Percentiles rank a stretch among this genome's conserved stretches.
Conservation (phyloP, 2,329 filamentous ascomycete species). For the Calonectria ilicicola region DNA sequence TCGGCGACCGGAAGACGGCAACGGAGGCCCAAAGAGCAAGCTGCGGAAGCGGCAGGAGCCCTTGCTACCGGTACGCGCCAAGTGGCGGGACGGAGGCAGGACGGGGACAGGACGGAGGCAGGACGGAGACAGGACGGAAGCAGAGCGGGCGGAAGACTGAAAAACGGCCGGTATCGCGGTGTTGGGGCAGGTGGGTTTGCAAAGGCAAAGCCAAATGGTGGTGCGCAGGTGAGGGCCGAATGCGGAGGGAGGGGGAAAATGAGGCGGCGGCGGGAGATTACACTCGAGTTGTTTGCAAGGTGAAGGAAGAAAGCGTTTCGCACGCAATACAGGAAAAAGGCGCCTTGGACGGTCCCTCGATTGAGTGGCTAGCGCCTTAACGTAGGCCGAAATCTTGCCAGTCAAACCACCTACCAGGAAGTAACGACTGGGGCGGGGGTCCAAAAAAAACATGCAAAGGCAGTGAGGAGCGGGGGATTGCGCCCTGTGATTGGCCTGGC, state of each 20-base stretch:
- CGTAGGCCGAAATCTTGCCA: conserved; percentile 22
- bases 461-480: conserved; percentile 18
- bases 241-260: conserved; percentile 49
- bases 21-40: conserved; percentile 18
- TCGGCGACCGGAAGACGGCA: conserved; percentile 32
- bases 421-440: conserved; percentile 21
- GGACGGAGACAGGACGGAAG: no score
- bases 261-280: conserved; percentile 31
- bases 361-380: conserved; percentile 25
- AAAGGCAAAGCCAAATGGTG: conserved; percentile 31
- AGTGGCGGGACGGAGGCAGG: conserved; percentile 27
- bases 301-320: conserved; percentile 29
- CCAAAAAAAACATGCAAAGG: conserved; percentile 18
- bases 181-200: conserved; percentile 40
- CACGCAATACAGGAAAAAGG: conserved; percentile 24
- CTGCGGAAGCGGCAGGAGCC: conserved; percentile 18
- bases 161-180: conserved; percentile 42
- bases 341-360: conserved; percentile 25
- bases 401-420: conserved; percentile 21
- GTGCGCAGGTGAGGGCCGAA: conserved; percentile 45
- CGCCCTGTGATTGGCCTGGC: conserved; percentile 1
- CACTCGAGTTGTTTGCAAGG: conserved; percentile 28
- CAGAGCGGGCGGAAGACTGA: conserved; percentile 17
- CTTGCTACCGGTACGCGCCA: conserved; percentile 26
- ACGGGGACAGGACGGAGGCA: conserved; percentile 20